Evolutionary conservation across 2,329 filamentous ascomycete species (phyloP), one percentile per base, ranked within the genome.

Genomic region (Trichoderma aggressivum): DNA sequence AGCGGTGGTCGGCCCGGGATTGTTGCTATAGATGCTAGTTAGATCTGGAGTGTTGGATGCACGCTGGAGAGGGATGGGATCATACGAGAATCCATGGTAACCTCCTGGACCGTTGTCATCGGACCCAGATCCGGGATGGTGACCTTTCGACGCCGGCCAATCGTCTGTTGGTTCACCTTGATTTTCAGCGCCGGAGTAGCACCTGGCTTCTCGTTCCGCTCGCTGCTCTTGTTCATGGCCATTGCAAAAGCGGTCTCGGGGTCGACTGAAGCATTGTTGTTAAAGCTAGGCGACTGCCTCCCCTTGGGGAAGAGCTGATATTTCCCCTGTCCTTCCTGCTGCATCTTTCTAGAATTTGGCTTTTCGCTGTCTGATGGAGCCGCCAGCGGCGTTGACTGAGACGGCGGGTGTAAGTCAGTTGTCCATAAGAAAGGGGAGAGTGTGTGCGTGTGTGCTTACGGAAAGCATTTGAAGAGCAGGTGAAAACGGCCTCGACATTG

Each of bases 61-160:
- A 36, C 3, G 12, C 6, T 69, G n/a, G 32, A 59, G 36, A 21
- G 43, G 11, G 30, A 43, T 11, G 24, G 3, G 39, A 32, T 83
- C 90, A 82, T 83, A 92, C 90, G 90, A 76, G 90, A 92, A 80
- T 92, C 90, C 89, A 92, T 91, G 65, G 88, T 79, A 62, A 86
- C 80, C 77, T 91, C 90, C 74, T 91, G 89, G 16, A 91, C 89
- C 1, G 89, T 91, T 6, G 89, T 90, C 89, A 91, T 90, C 39
- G 88, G 88, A 2, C 88, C 89, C 62, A 91, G 79, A 73, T 92
- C 90, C 11, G 88, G 87, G 16, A 90, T 86, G 79, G 87, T 91
- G 75, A 88, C 82, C 77, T 92, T 92, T 73, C 89, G 86, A 75
- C 89, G 85, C 73, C 89, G 83, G 63, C 81, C 84, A 71, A 88